Evolutionary conservation across 257 asterid species (phyloP), one percentile per base, ranked within the genome.

Genomic region (Pogostemon cablin): DNA sequence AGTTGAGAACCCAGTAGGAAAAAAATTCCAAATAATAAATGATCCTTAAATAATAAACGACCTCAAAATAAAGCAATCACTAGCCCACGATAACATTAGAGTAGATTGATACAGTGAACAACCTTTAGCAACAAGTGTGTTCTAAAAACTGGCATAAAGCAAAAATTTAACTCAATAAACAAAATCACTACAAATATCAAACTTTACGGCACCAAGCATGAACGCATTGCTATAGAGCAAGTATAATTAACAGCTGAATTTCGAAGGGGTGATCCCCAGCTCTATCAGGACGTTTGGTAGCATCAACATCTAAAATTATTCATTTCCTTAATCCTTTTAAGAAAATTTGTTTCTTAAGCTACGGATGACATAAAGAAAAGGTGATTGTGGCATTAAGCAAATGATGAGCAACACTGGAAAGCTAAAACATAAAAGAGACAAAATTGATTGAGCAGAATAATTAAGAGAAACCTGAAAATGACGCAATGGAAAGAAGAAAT

Each of bases 271-370:
- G 61, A 40, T 75, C 83, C 71, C 84, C 89, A 62, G 85, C 96
- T 62, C 83, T 90, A 70, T 90, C 87, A 69, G 87, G 25, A 48
- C 82, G 78, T 81, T 78, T 86, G 40, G 71, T 72, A 81, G 78
- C 66, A 60, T 90, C 91, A 90, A 74, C 96, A 90, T 80, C 88
- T 15, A 78, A 88, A 86, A 77, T 95, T 87, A 80, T 95, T 81
- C 96, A 90, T 89, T 44, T 67, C 58, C 68, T 67, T 75, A 68
- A 50, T 69, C 50, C 0, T 38, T 25, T 35, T 20, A 57, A 57
- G 43, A 58, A 42, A 15, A 41, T 41, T 8, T 34, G 6, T 25
- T 17, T 17, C 48, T 62, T 62, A 17, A 7, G 67, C 67, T 15
- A 41, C 20, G 11, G 10, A 46, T 3, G 32, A 62, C 3, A 62